A percentile compares a stretch with the other conserved stretches of the same genome.
Evolutionary conservation across 345 rosid species (phyloP).

Genomic region (Bruguiera gymnorhiza): DNA sequence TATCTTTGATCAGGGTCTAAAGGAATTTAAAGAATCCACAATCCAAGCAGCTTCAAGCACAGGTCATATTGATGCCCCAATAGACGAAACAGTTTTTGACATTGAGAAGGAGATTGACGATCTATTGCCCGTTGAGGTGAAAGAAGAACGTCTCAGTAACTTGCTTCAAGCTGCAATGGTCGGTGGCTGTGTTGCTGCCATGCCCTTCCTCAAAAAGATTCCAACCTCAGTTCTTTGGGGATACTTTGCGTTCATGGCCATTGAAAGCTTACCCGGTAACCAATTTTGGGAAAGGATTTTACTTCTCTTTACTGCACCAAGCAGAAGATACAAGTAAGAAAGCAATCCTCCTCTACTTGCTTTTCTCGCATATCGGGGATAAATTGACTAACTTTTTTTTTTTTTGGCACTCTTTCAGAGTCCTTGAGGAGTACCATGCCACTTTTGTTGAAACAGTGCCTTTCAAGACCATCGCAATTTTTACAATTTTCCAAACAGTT

Average conservation of each 20-base stretch:
- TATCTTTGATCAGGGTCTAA: constrained; percentile 22
- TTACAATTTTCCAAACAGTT: constrained; percentile 24
- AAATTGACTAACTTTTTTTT: not conserved
- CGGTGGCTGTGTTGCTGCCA: constrained; percentile 34
- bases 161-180: constrained; percentile 30
- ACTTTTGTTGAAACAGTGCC: constrained; percentile 34
- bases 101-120: constrained; percentile 36
- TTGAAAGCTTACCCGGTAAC: constrained; percentile 34
- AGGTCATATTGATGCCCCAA: constrained; percentile 30
- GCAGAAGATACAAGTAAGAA: constrained; percentile 32
- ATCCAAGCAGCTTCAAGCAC: constrained; percentile 30
- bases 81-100: constrained; percentile 31
- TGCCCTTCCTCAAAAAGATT: constrained; percentile 36
- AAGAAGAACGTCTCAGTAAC: constrained; percentile 30
- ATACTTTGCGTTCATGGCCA: constrained; percentile 35
- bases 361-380: not conserved
- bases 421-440: constrained; percentile 33
- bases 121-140: constrained; percentile 29
- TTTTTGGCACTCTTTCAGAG: constrained; percentile 11
- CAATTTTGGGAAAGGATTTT: constrained; percentile 35
- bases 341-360: not conserved
- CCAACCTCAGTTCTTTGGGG: constrained; percentile 39
- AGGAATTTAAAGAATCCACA: constrained; percentile 32
- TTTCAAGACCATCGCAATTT: constrained; percentile 26
- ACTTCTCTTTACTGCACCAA: constrained; percentile 33